Evolutionary conservation across 2,329 filamentous ascomycete species (phyloP).

Genomic region (Magnaporthales sp.): DNA sequence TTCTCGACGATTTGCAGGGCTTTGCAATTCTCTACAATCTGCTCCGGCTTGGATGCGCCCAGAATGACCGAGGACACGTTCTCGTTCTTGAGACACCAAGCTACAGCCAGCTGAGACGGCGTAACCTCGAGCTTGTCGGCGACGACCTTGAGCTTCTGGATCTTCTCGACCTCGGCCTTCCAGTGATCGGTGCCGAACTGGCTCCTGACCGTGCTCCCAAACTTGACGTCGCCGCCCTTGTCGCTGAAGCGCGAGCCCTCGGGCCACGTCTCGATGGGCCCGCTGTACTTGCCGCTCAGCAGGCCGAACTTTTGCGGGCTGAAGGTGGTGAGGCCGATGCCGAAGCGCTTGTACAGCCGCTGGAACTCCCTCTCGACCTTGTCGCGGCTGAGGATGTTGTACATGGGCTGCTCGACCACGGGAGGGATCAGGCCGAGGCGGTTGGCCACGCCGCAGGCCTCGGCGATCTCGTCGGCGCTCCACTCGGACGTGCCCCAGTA

Average conservation of each 20-base stretch:
- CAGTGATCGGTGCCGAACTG: slow-evolving; percentile 43
- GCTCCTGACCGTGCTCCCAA: slow-evolving; percentile 50
- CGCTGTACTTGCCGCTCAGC: slow-evolving; percentile 56
- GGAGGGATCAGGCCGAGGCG: slow-evolving; percentile 53
- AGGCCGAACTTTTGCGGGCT: slow-evolving; percentile 46
- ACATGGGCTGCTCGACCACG: slow-evolving; percentile 58
- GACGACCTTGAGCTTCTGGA: slow-evolving; percentile 29
- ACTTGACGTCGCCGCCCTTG: slow-evolving; percentile 38
- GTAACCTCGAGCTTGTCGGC: slow-evolving; percentile 49
- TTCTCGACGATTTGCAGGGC: slow-evolving; percentile 36
- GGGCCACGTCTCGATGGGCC: slow-evolving; percentile 30
- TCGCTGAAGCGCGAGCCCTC: slow-evolving; percentile 47
- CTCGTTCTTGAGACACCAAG: slow-evolving; percentile 46
- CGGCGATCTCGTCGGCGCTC: slow-evolving; percentile 57
- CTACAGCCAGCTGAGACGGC: slow-evolving; percentile 40
- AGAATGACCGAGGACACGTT: slow-evolving; percentile 44
- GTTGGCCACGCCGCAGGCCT: slow-evolving; percentile 52
- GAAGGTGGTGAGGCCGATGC: slow-evolving; percentile 47
- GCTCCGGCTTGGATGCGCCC: slow-evolving; percentile 40
- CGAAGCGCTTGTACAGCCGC: slow-evolving; percentile 45
- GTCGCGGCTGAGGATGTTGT: slow-evolving; percentile 45
- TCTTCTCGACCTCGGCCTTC: slow-evolving; percentile 48
- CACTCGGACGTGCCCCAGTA: slow-evolving; percentile 69
- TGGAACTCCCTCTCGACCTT: slow-evolving; percentile 42
- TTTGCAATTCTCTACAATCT: slow-evolving; percentile 41